Conservation (phyloP, 805 yeast genomes). For the Monosporozyma unispora region DNA sequence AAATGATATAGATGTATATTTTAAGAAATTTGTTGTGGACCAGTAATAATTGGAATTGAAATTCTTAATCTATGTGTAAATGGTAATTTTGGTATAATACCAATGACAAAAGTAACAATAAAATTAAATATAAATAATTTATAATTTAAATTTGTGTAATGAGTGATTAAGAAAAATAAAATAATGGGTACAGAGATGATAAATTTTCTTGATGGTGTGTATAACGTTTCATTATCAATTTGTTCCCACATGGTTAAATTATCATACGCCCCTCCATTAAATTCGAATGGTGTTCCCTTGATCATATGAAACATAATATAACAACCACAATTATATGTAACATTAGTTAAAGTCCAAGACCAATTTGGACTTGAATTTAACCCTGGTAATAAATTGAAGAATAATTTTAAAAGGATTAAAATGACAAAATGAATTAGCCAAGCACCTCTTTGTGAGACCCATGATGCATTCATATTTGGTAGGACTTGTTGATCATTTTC, state of each 20-base stretch:
- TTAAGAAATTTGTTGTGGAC: slow-evolving; percentile 30
- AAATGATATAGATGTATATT: too few species aligned
- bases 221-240: slow-evolving; percentile 87
- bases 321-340: slow-evolving; percentile 82
- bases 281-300: slow-evolving; percentile 95
- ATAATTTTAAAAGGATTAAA: slow-evolving; percentile 60
- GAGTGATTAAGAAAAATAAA: slow-evolving; percentile 78
- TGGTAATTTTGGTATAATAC: slow-evolving; percentile 88
- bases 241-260: slow-evolving; percentile 98
- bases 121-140: slow-evolving; percentile 72
- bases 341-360: slow-evolving; percentile 90
- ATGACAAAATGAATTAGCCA: slow-evolving; percentile 90
- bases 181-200: slow-evolving; percentile 87
- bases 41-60: slow-evolving; percentile 41
- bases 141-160: slow-evolving; percentile 78
- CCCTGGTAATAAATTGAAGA: slow-evolving; percentile 75
- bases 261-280: slow-evolving; percentile 93
- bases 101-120: slow-evolving; percentile 63
- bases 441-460: slow-evolving; percentile 96
- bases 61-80: slow-evolving; percentile 71
- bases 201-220: slow-evolving; percentile 93
- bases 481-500: slow-evolving; percentile 83
- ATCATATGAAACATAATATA: slow-evolving; percentile 95
- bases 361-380: slow-evolving; percentile 55
- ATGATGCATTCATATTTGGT: slow-evolving; percentile 86